Conservation (phyloP, 345 rosid genomes). For the Salix arbutifolia region DNA sequence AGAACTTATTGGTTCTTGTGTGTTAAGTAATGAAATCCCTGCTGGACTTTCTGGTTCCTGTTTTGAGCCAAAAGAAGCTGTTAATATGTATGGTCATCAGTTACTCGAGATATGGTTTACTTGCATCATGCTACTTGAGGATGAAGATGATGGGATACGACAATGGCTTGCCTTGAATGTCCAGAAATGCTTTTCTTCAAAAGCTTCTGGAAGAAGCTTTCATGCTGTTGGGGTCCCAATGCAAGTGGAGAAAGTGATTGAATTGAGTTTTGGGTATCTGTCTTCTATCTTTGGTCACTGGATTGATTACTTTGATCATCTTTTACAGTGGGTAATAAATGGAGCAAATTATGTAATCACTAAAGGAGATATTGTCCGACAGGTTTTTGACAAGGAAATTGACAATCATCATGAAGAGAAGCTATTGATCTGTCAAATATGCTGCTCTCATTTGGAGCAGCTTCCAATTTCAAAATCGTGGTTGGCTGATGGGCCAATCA, state of each 20-base stretch:
- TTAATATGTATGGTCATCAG: conserved; percentile 46
- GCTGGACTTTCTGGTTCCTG: conserved; percentile 20
- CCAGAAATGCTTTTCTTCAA: conserved; percentile 51
- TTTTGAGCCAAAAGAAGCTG: conserved; percentile 36
- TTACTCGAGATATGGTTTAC: conserved; percentile 67
- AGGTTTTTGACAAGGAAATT: conserved; percentile 89
- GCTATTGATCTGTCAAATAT: conserved; percentile 69
- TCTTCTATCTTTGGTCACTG: conserved; percentile 73
- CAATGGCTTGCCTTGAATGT: conserved; percentile 57
- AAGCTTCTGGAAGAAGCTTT: conserved; percentile 16
- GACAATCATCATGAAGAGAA: conserved; percentile 95
- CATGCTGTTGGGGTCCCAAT: conserved; percentile 43
- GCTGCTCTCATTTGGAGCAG: conserved; percentile 69
- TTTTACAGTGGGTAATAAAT: conserved; percentile 52
- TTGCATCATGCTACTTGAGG: conserved; percentile 80
- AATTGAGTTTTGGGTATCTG: conserved; percentile 60
- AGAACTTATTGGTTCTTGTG: conserved; percentile 48
- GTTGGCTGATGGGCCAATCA: conserved; percentile 16
- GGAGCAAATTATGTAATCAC: conserved; percentile 44
- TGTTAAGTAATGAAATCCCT: conserved; percentile 32
- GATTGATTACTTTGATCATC: conserved; percentile 60
- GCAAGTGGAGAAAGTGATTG: conserved; percentile 87
- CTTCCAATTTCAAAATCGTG: conserved; percentile 33
- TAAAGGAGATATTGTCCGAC: conserved; percentile 66
- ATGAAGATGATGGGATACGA: conserved; percentile 85